A percentile compares a stretch with the other conserved stretches of the same genome.
phyloP scores from a whole-genome alignment of 257 asterid species.

The Plantago major region DNA sequence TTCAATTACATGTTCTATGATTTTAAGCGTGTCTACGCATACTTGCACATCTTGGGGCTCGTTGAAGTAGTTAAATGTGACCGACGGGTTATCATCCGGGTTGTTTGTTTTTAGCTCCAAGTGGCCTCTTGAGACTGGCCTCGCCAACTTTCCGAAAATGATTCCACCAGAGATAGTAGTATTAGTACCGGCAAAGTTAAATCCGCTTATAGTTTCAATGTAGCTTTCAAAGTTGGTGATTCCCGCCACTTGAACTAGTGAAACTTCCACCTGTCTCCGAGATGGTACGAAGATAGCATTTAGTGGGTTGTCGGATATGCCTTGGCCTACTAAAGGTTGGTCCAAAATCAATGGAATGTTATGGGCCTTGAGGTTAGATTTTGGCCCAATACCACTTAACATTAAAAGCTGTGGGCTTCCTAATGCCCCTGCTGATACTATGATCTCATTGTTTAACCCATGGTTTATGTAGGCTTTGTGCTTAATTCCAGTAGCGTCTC shows the following conservation, averaged over 20 bases:
- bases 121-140: slow-evolving; percentile 70
- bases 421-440: slow-evolving; percentile 71
- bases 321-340: slow-evolving; percentile 74
- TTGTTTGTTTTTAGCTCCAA: slow-evolving; percentile 39
- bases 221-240: slow-evolving; percentile 49
- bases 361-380: slow-evolving; percentile 46
- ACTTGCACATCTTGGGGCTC: slow-evolving; percentile 49
- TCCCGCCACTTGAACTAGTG: slow-evolving; percentile 81
- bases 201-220: slow-evolving; percentile 79
- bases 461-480: slow-evolving; percentile 55
- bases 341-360: slow-evolving; percentile 45
- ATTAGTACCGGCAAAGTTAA: slow-evolving; percentile 32
- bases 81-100: slow-evolving; percentile 61
- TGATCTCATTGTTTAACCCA: slow-evolving; percentile 56
- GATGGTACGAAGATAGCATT: slow-evolving; percentile 78
- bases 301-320: slow-evolving; percentile 93
- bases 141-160: slow-evolving; percentile 64
- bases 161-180: slow-evolving; percentile 61
- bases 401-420: slow-evolving; percentile 91
- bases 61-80: slow-evolving; percentile 74
- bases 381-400: slow-evolving; percentile 82
- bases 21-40: slow-evolving; percentile 57
- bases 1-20: slow-evolving; percentile 51
- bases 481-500: slow-evolving; percentile 47
- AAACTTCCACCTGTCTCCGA: slow-evolving; percentile 70